Conservation (phyloP, 495 filamentous ascomycete genomes). For the Cercophora newfieldiana region DNA sequence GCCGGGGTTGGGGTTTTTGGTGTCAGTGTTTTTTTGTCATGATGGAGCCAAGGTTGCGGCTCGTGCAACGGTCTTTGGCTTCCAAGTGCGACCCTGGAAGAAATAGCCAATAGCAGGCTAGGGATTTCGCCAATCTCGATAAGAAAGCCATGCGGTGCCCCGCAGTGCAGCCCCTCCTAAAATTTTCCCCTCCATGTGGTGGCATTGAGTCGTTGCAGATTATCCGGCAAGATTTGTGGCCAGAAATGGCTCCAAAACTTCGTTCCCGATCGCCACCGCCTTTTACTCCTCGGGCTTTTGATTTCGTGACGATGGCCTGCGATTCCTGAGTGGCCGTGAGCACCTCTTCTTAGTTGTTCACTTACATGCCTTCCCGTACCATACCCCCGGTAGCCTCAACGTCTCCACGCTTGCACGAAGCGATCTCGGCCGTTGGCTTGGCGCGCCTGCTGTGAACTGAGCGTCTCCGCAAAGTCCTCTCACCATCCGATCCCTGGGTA, state of each 20-base stretch:
- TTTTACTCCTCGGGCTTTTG: conserved; percentile 9
- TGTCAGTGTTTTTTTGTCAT: too few relatives aligned
- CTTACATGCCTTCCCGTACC: neutral
- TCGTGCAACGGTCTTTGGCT: neutral
- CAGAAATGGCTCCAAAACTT: conserved; percentile 18
- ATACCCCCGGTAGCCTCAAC: neutral
- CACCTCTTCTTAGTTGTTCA: conserved; percentile 3
- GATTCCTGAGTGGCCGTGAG: neutral
- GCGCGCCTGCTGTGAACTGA: neutral
- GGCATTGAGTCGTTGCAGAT: conserved; percentile 5
- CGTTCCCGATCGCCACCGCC: conserved; percentile 16
- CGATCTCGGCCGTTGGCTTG: neutral
- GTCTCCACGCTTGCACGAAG: neutral
- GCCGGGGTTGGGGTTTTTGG: too few relatives aligned
- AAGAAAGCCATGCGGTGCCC: conserved; percentile 8
- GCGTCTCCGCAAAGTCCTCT: neutral
- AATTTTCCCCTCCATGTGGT: conserved; percentile 21
- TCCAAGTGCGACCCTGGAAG: neutral
- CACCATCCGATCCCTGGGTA: neutral
- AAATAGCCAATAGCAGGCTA: neutral
- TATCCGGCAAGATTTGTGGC: conserved; percentile 13
- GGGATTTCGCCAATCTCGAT: conserved; percentile 12
- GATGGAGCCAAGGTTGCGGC: neutral
- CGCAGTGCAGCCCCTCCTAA: conserved; percentile 9
- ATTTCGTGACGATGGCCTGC: neutral